These are phyloP conservation scores for Phytophthora capsici DNA, from an alignment of 352 stramenopile genomes.

Conservation along the genomic window DNA sequence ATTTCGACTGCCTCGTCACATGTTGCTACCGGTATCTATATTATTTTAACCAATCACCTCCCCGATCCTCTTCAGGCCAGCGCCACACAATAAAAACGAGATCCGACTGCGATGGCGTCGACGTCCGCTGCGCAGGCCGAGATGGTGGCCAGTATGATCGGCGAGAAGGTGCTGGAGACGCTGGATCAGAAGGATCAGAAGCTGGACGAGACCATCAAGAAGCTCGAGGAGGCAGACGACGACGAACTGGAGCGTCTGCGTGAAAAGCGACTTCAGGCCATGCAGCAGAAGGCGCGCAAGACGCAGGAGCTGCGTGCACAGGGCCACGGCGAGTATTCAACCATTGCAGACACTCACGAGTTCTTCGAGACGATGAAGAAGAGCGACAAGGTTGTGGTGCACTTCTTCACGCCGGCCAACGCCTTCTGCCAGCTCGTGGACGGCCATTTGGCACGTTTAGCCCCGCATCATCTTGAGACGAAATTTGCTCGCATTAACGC, in stretches of 20 bases:
- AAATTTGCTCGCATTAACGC: conserved; percentile 97
- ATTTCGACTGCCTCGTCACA: background rate
- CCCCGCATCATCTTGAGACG: conserved; percentile 93
- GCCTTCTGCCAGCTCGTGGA: conserved; percentile 95
- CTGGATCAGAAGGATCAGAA: conserved; percentile 87
- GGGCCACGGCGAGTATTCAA: conserved; percentile 88
- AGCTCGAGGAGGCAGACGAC: conserved; percentile 87
- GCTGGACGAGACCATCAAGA: conserved; percentile 86
- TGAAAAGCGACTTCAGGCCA: conserved; percentile 75
- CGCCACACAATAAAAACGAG: conserved; percentile 20
- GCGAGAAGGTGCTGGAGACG: conserved; percentile 87
- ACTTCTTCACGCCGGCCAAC: conserved; percentile 96
- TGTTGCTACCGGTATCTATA: background rate
- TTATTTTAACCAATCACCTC: conserved; percentile 18
- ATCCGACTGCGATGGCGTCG: conserved; percentile 47
- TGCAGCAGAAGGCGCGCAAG: conserved; percentile 77
- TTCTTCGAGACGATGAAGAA: conserved; percentile 97
- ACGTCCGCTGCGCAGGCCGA: conserved; percentile 70
- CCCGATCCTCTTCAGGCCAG: conserved; percentile 14
- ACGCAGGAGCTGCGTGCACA: conserved; percentile 77
- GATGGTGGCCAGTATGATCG: conserved; percentile 80
- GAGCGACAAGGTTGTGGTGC: conserved; percentile 91
- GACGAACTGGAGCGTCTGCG: conserved; percentile 90
- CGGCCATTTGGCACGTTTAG: conserved; percentile 91
- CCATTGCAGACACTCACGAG: conserved; percentile 92